Evolutionary conservation across 805 yeast species (phyloP).

Genomic region (Dipodascus albidus): DNA sequence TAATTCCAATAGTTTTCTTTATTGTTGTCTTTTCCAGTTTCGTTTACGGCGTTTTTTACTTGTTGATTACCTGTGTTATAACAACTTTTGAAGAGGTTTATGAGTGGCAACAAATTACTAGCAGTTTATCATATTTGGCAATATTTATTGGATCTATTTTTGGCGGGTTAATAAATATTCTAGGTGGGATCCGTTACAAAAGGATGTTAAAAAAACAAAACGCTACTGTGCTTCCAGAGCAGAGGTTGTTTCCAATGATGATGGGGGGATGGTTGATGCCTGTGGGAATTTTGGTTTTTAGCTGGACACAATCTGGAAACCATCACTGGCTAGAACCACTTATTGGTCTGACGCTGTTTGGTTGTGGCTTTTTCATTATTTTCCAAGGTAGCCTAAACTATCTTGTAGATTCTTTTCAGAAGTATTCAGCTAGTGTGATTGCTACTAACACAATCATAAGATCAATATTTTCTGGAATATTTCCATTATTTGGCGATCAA

Average conservation of each 20-base stretch:
- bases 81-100: constrained; percentile 23
- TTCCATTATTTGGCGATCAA: constrained; percentile 46
- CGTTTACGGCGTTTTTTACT: constrained; percentile 34
- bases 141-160: constrained; percentile 22
- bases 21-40: constrained; percentile 32
- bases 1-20: constrained; percentile 34
- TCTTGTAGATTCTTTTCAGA: constrained; percentile 47
- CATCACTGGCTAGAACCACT: constrained; percentile 47
- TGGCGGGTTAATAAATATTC: constrained; percentile 24
- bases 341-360: constrained; percentile 41
- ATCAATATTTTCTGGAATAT: constrained; percentile 47
- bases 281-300: constrained; percentile 46
- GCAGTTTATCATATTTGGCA: constrained; percentile 25
- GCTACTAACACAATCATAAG: constrained; percentile 54
- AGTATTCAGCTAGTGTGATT: constrained; percentile 50
- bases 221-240: constrained; percentile 46
- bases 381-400: constrained; percentile 52
- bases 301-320: constrained; percentile 42
- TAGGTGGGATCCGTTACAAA: constrained; percentile 21
- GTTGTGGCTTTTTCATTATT: constrained; percentile 41
- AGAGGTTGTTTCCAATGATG: constrained; percentile 40
- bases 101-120: constrained; percentile 24
- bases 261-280: constrained; percentile 34
- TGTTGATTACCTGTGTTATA: constrained; percentile 31
- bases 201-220: constrained; percentile 20